Evolutionary conservation across 2,329 filamentous ascomycete genomes (phyloP).

Genomic region (Phialocephala subalpina): DNA sequence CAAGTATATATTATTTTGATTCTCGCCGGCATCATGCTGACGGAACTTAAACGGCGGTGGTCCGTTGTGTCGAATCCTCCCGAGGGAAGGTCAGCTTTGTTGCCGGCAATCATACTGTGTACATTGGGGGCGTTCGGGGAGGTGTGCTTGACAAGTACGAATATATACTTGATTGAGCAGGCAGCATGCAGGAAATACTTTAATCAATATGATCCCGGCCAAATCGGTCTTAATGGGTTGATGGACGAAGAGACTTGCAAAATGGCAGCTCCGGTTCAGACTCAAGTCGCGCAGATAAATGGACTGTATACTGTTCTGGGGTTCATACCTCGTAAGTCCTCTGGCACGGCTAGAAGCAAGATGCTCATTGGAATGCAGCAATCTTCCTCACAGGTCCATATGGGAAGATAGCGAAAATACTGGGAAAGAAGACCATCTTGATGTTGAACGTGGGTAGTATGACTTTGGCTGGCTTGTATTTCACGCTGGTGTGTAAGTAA

Average conservation of each 20-base stretch:
- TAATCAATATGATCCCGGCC: slow-evolving; percentile 10
- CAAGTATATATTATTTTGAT: slow-evolving; percentile 1
- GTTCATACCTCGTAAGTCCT: slow-evolving; percentile 26
- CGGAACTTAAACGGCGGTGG: neutral
- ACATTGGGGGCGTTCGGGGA: slow-evolving; percentile 20
- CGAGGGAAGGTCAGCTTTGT: slow-evolving; percentile 8
- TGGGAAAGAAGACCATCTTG: slow-evolving; percentile 28
- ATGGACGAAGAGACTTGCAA: slow-evolving; percentile 31
- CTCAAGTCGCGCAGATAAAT: slow-evolving; percentile 26
- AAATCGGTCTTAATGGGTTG: slow-evolving; percentile 12
- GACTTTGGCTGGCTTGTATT: slow-evolving; percentile 14
- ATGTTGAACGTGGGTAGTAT: slow-evolving; percentile 25
- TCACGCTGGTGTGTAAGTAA: slow-evolving; percentile 26
- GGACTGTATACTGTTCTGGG: slow-evolving; percentile 24
- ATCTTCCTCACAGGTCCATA: slow-evolving; percentile 30
- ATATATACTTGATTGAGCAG: slow-evolving; percentile 32
- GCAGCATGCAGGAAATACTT: slow-evolving; percentile 28
- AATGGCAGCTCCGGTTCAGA: slow-evolving; percentile 26
- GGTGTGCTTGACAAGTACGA: slow-evolving; percentile 22
- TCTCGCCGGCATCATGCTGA: neutral
- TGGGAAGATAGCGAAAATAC: slow-evolving; percentile 17
- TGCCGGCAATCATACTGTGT: slow-evolving; percentile 21
- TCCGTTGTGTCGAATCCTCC: slow-evolving; percentile 2
- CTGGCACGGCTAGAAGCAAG: neutral
- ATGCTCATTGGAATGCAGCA: slow-evolving; percentile 11